phyloP scores from a whole-genome alignment of 2,329 filamentous ascomycete species.

The Exophiala oligosperma region DNA sequence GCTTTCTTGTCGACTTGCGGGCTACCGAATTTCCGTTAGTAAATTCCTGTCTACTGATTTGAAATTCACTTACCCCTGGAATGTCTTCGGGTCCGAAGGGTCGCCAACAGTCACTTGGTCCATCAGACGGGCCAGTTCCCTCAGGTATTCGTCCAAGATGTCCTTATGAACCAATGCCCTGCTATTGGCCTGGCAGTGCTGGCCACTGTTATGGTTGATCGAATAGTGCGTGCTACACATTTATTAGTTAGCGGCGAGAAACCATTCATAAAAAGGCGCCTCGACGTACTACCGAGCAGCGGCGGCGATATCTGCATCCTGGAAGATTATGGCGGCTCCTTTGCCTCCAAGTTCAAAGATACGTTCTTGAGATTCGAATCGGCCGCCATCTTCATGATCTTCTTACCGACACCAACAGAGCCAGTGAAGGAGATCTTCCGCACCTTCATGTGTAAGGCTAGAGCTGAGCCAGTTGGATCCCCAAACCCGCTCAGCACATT shows the following conservation, averaged over 20 bases:
- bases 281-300: slow-evolving; percentile 34
- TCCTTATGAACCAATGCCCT: slow-evolving; percentile 29
- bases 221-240: slow-evolving; percentile 55
- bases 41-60: slow-evolving; percentile 30
- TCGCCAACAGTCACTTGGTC: slow-evolving; percentile 18
- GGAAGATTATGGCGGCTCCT: slow-evolving; percentile 36
- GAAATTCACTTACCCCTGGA: slow-evolving; percentile 14
- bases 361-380: slow-evolving; percentile 38
- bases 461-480: slow-evolving; percentile 57
- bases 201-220: slow-evolving; percentile 45
- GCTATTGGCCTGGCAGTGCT: background rate
- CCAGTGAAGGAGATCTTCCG: slow-evolving; percentile 33
- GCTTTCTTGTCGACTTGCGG: slow-evolving; percentile 67
- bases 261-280: too few species aligned
- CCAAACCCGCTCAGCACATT: slow-evolving; percentile 58
- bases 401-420: slow-evolving; percentile 31
- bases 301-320: slow-evolving; percentile 39
- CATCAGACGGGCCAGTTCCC: too few species aligned
- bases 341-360: slow-evolving; percentile 40
- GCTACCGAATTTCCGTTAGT: slow-evolving; percentile 51
- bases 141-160: slow-evolving; percentile 45
- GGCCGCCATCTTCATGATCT: slow-evolving; percentile 33
- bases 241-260: slow-evolving; percentile 36
- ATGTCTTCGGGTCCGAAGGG: slow-evolving; percentile 42
- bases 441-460: slow-evolving; percentile 31